Percentiles rank a stretch among this genome's conserved stretches.
These are phyloP conservation scores for Orobanche coerulescens DNA, from an alignment of 257 asterid genomes.

Conservation along the genomic window DNA sequence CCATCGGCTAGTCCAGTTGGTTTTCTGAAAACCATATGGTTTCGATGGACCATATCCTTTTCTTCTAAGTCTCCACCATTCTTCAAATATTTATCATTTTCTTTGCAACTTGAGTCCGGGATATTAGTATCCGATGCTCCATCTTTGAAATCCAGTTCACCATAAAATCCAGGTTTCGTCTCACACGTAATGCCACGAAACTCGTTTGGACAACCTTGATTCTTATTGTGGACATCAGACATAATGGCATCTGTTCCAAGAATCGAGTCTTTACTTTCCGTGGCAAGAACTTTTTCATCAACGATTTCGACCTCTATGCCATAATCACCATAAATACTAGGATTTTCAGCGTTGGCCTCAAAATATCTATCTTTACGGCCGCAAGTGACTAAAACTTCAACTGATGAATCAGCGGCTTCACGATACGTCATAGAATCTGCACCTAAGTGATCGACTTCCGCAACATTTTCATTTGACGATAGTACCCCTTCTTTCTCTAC, in stretches of 20 bases:
- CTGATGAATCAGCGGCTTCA: conserved; percentile 16
- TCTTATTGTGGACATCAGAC: conserved; percentile 24
- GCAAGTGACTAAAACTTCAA: neutral
- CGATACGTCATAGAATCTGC: conserved; percentile 8
- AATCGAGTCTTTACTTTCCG: conserved; percentile 23
- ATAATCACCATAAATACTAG: neutral
- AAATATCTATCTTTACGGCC: conserved; percentile 1
- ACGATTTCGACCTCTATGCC: neutral
- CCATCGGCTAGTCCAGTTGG: too few relatives aligned
- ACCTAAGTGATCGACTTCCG: conserved; percentile 12
- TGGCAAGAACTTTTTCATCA: conserved; percentile 20
- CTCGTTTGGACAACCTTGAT: conserved; percentile 13
- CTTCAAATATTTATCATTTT: conserved; percentile 20
- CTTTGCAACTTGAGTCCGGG: conserved; percentile 14
- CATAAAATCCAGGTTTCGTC: conserved; percentile 21
- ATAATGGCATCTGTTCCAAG: conserved; percentile 22
- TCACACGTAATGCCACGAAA: conserved; percentile 12
- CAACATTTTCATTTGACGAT: conserved; percentile 14
- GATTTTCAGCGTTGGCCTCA: neutral
- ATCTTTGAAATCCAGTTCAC: conserved; percentile 28
- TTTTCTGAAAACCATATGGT: conserved; percentile 13
- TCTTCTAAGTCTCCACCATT: conserved; percentile 16
- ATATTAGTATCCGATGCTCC: conserved; percentile 18
- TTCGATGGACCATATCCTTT: conserved; percentile 14
- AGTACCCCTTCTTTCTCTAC: conserved; percentile 21